phyloP scores from a whole-genome alignment of 2,329 filamentous ascomycete species.

The Daldinia sp. region DNA sequence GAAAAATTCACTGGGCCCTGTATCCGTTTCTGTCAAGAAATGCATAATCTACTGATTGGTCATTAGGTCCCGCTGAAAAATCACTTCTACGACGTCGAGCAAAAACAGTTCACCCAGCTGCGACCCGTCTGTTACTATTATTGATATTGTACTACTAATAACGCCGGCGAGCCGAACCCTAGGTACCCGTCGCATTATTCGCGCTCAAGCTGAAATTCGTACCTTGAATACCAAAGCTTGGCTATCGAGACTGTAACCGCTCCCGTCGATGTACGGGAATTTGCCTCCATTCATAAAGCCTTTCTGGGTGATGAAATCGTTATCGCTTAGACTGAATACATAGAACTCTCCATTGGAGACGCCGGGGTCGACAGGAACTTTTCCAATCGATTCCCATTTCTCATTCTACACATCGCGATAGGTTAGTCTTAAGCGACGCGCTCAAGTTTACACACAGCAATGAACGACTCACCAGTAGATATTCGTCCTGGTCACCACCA shows the following conservation, averaged over 20 bases:
- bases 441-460: not conserved
- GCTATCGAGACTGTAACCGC: constrained; percentile 66
- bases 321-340: constrained; percentile 73
- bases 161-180: no score
- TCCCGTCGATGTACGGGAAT: constrained; percentile 63
- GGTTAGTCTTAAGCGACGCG: not conserved
- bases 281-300: constrained; percentile 66
- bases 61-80: not conserved
- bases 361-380: constrained; percentile 65
- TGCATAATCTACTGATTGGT: not conserved
- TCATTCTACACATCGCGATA: constrained; percentile 61
- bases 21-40: constrained; percentile 5
- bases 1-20: constrained; percentile 1
- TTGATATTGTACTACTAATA: constrained; percentile 1
- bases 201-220: constrained; percentile 45
- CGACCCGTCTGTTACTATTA: not conserved
- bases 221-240: constrained; percentile 71
- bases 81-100: not conserved
- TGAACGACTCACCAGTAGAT: constrained; percentile 54
- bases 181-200: not conserved
- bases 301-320: constrained; percentile 79
- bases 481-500: constrained; percentile 66
- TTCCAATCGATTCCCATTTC: constrained; percentile 77
- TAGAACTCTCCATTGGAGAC: constrained; percentile 66
- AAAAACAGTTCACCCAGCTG: not conserved